Base-by-base conservation (phyloP, 2,329 filamentous ascomycete genomes). In the Trichoderma sp. region DNA sequence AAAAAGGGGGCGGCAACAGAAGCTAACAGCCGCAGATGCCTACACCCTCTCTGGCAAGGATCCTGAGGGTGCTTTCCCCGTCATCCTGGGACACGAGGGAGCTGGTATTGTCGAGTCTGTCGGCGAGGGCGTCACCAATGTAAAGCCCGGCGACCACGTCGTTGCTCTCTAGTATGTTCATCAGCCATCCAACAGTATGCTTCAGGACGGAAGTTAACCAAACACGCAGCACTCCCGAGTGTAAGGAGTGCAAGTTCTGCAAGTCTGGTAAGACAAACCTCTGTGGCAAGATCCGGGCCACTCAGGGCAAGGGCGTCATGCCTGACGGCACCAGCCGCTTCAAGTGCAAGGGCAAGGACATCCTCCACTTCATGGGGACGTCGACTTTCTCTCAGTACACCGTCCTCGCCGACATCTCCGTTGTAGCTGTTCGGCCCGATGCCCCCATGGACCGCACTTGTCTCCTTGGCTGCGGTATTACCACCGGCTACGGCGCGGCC, bases 351-450 rank as follows among this genome's bases (percentile, higher is more conserved):
- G 95, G 95, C 81, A 90, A 97, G 84, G 92, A 97, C 75, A 87
- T 99, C 70, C 89, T 98, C 68, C 95, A 98, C 84, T 99, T 98
- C 85, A 99, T 99, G 95, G 95, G 95, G 76, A 97, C 93, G 67
- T 97, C 94, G 42, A 99, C 95, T 74, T 99, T 99, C 86, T 97
- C 93, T 35, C 95, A 99, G 83, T 99, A 97, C 84, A 98, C 95
- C 68, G 95, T 99, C 72, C 93, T 99, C 42, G 94, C 95, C 79
- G 95, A 99, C 80, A 98, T 99, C 82, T 97, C 94, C 58, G 95
- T 97, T 68, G 95, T 99, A 32, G 91, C 94, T 70, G 93, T 99
- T 73, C 94, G 94, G 74, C 87, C 88, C 69, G 89, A 97, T 75
- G 95, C 95, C 15, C 92, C 93, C 70, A 97, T 97, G 89, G 95